Base-by-base conservation (phyloP, 768 basidiomycete genomes). In the Boletus edulis region DNA sequence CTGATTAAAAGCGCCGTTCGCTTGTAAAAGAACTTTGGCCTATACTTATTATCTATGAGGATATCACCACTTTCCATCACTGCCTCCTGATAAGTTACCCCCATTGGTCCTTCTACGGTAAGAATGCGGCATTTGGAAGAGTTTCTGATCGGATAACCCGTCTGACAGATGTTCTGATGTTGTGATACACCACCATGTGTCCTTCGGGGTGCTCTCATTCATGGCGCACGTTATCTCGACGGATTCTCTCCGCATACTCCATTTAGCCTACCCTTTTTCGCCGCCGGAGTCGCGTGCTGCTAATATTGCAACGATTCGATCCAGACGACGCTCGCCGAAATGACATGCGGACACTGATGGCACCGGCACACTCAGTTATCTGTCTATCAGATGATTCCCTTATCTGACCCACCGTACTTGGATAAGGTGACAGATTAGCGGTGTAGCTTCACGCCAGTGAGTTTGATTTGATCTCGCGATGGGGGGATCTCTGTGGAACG, bases 31-130 rank as follows among this genome's bases (percentile, higher is more conserved):
- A 46, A 47, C 40, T 38, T 31, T 24, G 22, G 31, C 31, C 18
- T 29, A 15, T 17, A 42, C 38, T 29, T 39, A 29, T 29, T 29
- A 45, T 58, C 45, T 52, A 31, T 12, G 29, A 40, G 15, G 34
- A 41, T 49, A 39, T 37, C 46, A n/a, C 38, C 22, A 29, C 15
- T 31, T 55, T 41, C 44, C n/a, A 14, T 51, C 48, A 20, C 35
- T 34, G 13, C 46, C 42, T 43, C 49, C 34, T 55, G 61, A 51
- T 49, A 46, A 51, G 43, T 49, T 42, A 45, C 46, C 49, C 17
- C 56, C 52, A 63, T 63, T 41, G 31, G 57, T 55, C 38, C 42
- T 32, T 22, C 40, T 45, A 48, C 39, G 49, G 42, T 20, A 12
- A 13, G 47, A 51, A 24, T 32, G 45, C 61, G 29, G 38, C 49